Percentiles rank a stretch among this genome's conserved stretches.
Evolutionary conservation across 2,329 filamentous ascomycete species (phyloP).

Genomic region (Ophiocordyceps sinensis): DNA sequence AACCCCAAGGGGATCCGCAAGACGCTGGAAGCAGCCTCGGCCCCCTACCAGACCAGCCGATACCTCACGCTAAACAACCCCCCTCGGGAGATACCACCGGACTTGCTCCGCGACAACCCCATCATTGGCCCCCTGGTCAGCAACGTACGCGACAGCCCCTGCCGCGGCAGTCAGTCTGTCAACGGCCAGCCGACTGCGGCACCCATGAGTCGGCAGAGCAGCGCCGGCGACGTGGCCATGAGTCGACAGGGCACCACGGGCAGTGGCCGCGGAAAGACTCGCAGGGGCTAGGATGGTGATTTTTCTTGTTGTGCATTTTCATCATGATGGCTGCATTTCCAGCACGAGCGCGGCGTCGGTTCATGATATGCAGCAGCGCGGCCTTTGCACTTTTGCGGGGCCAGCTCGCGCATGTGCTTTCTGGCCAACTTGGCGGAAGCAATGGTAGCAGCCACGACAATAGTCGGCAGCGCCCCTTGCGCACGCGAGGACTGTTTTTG

Average conservation of each 20-base stretch:
- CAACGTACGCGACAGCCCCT: conserved; percentile 24
- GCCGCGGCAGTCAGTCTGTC: conserved; percentile 7
- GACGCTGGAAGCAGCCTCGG: conserved; percentile 39
- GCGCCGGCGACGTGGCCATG: conserved; percentile 40
- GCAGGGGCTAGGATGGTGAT: conserved; percentile 13
- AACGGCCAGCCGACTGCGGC: conserved; percentile 16
- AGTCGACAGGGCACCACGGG: conserved; percentile 37
- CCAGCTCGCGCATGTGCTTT: neutral
- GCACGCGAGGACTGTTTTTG: too few relatives aligned
- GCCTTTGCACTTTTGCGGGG: too few relatives aligned
- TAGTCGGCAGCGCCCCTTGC: too few relatives aligned
- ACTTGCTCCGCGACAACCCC: conserved; percentile 33
- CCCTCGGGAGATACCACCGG: conserved; percentile 28
- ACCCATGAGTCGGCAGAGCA: conserved; percentile 43
- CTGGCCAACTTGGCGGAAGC: neutral
- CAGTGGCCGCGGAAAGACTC: conserved; percentile 32
- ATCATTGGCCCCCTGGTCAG: conserved; percentile 29
- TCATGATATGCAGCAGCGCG: too few relatives aligned
- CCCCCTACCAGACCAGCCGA: conserved; percentile 29
- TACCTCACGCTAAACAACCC: conserved; percentile 33
- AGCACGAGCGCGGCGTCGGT: conserved; percentile 2
- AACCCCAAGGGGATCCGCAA: conserved; percentile 36
- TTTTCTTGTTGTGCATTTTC: neutral
- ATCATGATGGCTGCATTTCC: neutral
- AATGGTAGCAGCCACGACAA: too few relatives aligned